Evolutionary conservation across 2,329 filamentous ascomycete genomes (phyloP), one percentile per base, ranked within the genome.

Genomic region (Trichoderma atroviride): DNA sequence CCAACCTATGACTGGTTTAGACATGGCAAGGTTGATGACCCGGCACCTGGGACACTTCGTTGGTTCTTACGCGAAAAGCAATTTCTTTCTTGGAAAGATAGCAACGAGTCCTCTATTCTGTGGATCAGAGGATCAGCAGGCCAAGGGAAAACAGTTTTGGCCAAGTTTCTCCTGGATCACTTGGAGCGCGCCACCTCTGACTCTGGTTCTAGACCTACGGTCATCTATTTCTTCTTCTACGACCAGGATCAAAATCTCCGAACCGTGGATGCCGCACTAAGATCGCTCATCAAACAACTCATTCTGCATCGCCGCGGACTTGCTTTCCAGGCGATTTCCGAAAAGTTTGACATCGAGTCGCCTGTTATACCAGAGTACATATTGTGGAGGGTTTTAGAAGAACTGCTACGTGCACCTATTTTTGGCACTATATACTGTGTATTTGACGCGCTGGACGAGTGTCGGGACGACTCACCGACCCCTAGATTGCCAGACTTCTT

Each of bases 371-470:
- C 13, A 2, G 59, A 62, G 4, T 43, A 62, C 33, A 50, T 13
- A 3, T 7, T 47, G n/a, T 62, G 59, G 59, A 14, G n/a, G 2
- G 31, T 62, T 14, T n/a, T 66, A 0, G 35, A 58, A 16, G 52
- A 66, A 13, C 37, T 66, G 35, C 11, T 66, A 31, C 63, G 22
- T 14, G 33, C 52, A 22, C 22, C 63, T 7, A 19, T 33, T 13
- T 57, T 66, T 13, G 35, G 53, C 5, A 57, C 35, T 2, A 58
- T 66, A 33, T 66, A 66, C 19, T 58, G 52, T 27, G 63, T 66
- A 4, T 57, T 66, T 33, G 63, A 66, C 16, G 63, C 63, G 1
- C 16, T 66, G 16, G 63, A 66, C 27, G 63, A 66, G 16, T 66
- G 63, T 10, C 63, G 40, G n/a, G 63, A 35, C 33, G 5, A 27